These are phyloP conservation scores for Boletus vermiculosoides DNA, from an alignment of 768 basidiomycete species.

Conservation along the genomic window DNA sequence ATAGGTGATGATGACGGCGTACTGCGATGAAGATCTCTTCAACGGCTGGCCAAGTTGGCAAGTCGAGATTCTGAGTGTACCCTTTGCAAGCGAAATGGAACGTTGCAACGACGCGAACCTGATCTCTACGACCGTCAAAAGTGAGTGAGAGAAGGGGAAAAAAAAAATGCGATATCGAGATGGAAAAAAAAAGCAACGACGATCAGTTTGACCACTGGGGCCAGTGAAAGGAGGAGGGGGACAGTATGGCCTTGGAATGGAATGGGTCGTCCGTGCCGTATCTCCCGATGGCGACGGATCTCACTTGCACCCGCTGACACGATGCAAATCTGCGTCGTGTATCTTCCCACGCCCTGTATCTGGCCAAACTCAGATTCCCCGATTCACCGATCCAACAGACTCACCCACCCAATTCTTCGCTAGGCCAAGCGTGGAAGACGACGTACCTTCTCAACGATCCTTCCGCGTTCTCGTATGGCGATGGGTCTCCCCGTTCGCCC, in stretches of 20 bases:
- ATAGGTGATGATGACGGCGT: conserved; percentile 12
- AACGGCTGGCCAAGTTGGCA: background rate
- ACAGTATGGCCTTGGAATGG: conserved; percentile 10
- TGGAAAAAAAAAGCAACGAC: conserved; percentile 14
- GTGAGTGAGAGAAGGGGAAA: background rate
- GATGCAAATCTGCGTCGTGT: conserved; percentile 30
- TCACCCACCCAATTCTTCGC: background rate
- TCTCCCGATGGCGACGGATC: conserved; percentile 69
- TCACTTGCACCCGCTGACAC: conserved; percentile 32
- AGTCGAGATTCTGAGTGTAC: conserved; percentile 1
- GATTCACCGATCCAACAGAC: conserved; percentile 28
- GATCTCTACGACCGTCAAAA: background rate
- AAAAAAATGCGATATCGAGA: conserved; percentile 7
- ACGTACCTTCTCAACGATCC: conserved; percentile 20
- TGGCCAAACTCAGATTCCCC: conserved; percentile 25
- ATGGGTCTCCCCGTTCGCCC: background rate
- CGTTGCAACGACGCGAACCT: background rate
- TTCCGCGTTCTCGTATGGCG: conserved; percentile 7
- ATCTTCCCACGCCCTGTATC: conserved; percentile 30
- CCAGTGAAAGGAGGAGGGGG: conserved; percentile 7
- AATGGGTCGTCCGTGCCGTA: conserved; percentile 44
- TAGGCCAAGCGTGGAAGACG: conserved; percentile 9
- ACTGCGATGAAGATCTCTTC: conserved; percentile 22
- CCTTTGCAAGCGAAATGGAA: conserved; percentile 6
- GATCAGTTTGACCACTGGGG: conserved; percentile 1